Evolutionary conservation across 2,329 filamentous ascomycete species (phyloP), one percentile per base, ranked within the genome.

Genomic region (Cladosporium sp.): DNA sequence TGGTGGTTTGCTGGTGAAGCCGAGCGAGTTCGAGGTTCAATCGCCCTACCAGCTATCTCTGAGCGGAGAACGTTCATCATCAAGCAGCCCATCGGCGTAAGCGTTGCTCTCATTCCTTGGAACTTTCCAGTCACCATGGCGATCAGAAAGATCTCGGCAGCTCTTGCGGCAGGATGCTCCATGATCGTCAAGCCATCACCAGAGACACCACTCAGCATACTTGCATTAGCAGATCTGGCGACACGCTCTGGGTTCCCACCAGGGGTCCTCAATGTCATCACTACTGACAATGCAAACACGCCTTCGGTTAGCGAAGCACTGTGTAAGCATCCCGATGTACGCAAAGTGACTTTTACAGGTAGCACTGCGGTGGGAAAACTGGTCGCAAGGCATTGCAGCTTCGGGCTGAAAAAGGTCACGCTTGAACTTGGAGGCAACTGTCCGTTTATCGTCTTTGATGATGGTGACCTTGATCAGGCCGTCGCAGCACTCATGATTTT

Each of bases 321-420:
- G 8, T 82, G 82, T 6, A 74, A 74, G 27, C 86, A 90, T 62
- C 67, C 79, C 27, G 76, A 78, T 25, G 76, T 90, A 12, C 82
- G 86, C 59, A 90, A 89, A 72, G 75, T 91, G 56, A 84, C 85
- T 1, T 90, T 90, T 54, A 91, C 86, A 0, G 86, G 86, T 35
- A 86, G 81, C 2, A 89, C 85, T 0, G 69, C 72, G 1, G 89
- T 85, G 1, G 86, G 83, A 7, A 79, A 80, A 51, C 53, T 57
- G 19, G 55, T 54, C 19, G 59, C 66, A 29, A 54, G 59, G 42
- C 55, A 56, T 20, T 61, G 62, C 15, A 55, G 53, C 7, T 57
- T 56, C 27, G 85, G 72, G 33, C 67, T 81, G 61, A 81, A 81
- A 66, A 79, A 80, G 52, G 77, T 81, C 43, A 79, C 77, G 0